Conservation (phyloP, 2,329 filamentous ascomycete genomes). For the Chalaropsis ovoidea region DNA sequence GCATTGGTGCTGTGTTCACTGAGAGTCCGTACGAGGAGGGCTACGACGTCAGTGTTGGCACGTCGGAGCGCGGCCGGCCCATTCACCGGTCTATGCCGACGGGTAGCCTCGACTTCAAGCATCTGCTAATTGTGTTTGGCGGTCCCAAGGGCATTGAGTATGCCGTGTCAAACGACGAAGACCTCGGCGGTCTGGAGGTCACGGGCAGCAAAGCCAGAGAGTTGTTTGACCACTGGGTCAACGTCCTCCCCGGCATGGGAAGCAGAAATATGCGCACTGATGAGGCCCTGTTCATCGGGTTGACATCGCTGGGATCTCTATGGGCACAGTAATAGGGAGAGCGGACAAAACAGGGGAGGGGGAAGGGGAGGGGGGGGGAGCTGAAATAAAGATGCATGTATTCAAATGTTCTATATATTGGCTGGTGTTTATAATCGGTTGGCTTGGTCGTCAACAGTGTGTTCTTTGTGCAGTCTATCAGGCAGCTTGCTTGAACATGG, state of each 20-base stretch:
- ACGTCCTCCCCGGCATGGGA: conserved; percentile 69
- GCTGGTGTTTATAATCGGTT: not conserved
- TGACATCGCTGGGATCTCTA: conserved; percentile 55
- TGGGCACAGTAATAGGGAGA: conserved; percentile 34
- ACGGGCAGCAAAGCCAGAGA: conserved; percentile 53
- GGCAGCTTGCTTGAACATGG: conserved; percentile 29
- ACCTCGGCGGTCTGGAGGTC: conserved; percentile 51
- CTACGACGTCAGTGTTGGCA: conserved; percentile 75
- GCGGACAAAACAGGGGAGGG: not conserved
- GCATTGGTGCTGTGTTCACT: conserved; percentile 64
- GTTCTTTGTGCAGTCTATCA: conserved; percentile 19
- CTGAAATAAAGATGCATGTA: conserved; percentile 11
- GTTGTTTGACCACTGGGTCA: conserved; percentile 76
- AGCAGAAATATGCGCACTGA: conserved; percentile 75
- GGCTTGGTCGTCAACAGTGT: conserved; percentile 3
- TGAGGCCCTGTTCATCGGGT: conserved; percentile 67
- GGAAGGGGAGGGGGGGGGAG: no score
- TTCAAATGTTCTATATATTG: not conserved
- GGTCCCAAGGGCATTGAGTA: conserved; percentile 71
- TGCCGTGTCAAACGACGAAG: conserved; percentile 53
- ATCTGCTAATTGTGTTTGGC: conserved; percentile 69
- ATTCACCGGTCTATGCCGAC: conserved; percentile 39
- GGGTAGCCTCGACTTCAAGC: conserved; percentile 43
- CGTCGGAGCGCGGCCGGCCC: conserved; percentile 62
- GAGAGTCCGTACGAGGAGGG: conserved; percentile 64